These are phyloP conservation scores for Yarrowia keelungensis DNA, from an alignment of 805 yeast species.

Conservation along the genomic window DNA sequence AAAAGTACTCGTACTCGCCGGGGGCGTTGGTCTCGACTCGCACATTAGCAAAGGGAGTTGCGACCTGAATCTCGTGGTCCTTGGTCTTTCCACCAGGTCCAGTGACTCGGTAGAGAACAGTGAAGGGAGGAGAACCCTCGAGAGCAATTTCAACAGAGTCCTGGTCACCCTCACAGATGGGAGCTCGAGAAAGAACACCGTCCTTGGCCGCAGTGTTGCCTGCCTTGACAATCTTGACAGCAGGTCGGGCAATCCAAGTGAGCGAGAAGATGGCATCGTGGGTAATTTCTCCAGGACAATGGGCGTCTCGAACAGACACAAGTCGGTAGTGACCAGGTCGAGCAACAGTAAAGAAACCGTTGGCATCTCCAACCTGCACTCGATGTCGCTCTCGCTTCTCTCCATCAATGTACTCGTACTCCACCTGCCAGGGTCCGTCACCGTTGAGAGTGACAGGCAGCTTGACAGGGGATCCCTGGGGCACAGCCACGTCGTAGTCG, in stretches of 20 bases:
- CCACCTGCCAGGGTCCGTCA: conserved; percentile 58
- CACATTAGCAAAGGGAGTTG: conserved; percentile 59
- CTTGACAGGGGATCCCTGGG: conserved; percentile 63
- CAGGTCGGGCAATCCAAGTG: conserved; percentile 57
- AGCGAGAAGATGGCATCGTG: conserved; percentile 53
- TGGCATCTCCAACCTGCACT: conserved; percentile 40
- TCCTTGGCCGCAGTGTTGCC: conserved; percentile 49
- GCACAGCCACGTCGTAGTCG: conserved; percentile 45
- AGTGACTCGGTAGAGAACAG: conserved; percentile 62
- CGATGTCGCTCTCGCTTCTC: conserved; percentile 35
- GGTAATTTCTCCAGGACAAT: conserved; percentile 58
- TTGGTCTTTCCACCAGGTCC: conserved; percentile 42
- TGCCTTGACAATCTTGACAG: conserved; percentile 51
- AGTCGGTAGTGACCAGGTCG: conserved; percentile 60
- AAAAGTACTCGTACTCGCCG: conserved; percentile 69
- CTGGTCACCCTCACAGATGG: conserved; percentile 59
- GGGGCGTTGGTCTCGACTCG: conserved; percentile 54
- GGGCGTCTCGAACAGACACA: conserved; percentile 57
- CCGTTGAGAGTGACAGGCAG: conserved; percentile 70
- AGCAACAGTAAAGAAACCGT: conserved; percentile 50
- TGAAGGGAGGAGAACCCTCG: conserved; percentile 63
- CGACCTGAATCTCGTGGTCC: conserved; percentile 54
- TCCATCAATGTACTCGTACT: conserved; percentile 43
- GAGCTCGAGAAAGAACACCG: conserved; percentile 17
- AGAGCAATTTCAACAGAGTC: conserved; percentile 57